Base-by-base conservation (phyloP, 331 rosid species). In the Quercus lobata region DNA sequence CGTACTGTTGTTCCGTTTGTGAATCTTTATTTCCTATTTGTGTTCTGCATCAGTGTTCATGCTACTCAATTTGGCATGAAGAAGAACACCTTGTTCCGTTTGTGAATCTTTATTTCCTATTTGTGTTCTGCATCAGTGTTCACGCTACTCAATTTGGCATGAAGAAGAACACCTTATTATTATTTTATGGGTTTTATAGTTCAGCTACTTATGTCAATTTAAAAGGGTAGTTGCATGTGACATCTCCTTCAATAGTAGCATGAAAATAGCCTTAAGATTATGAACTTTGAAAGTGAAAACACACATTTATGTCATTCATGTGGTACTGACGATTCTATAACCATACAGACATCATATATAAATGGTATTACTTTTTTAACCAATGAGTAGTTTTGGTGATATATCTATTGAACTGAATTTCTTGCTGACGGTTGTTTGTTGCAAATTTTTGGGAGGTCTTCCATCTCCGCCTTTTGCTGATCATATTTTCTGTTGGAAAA, bases 401-500 rank as follows among this genome's bases (percentile, higher is more conserved):
- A 62, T 27, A 5, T 9, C 49, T 65, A 32, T 29, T 30, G 49
- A 32, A 18, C 46, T 65, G 24, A 65, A 32, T 32, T 32, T 18
- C 68, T 61, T 22, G 15, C 7, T 61, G 68, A 4, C 1, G 19
- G 32, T 25, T 65, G 6, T 1, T 4, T 63, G 49, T 29, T 79
- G 52, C 58, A 62, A 72, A 76, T 58, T 71, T 58, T 83, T 52
- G 5, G n/a, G 19, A 53, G 57, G 5, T 29, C 58, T 19, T 21
- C 53, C 68, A 19, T 30, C 32, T 65, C 19, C 2, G 7, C 71
- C 24, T 57, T 53, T 57, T 70, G 5, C 65, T 57, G 4, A 57
- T 7, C 0, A 57, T 7, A 57, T 32, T 32, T 22, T 22, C 35
- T 66, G 49, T 66, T 4, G 25, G 70, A 65, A 71, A 88, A 92